Evolutionary conservation across 306 rosid genomes (phyloP), one percentile per base, ranked within the genome.

Genomic region (Coriaria nepalensis): DNA sequence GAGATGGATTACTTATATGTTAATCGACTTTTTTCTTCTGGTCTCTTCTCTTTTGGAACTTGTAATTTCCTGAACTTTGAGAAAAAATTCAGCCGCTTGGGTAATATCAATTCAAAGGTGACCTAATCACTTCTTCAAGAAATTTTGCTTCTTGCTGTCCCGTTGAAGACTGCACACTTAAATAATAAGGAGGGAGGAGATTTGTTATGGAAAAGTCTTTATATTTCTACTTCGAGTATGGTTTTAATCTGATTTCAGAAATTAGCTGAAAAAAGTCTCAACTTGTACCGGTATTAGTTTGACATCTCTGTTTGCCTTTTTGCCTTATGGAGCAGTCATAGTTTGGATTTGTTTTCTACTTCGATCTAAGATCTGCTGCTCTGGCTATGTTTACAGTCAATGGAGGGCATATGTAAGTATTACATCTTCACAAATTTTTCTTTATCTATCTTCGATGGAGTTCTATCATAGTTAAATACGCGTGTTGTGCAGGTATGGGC

Each of bases 101-200:
- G 95, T 29, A 90, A 90, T 59, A 79, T 90, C 72, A 94, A 90
- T 57, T 63, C 87, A 6, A 95, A 85, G 63, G 95, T 90, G 44
- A 84, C 98, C 6, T 95, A 90, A 53, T 94, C 92, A 5, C 98
- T 90, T 63, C 78, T 90, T 68, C 98, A 90, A 85, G 98, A 90
- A 76, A 94, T 90, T 65, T 90, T 52, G 80, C 83, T 4, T 80
- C 87, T 67, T 73, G 92, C 36, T 95, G 98, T 43, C 87, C 78
- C 8, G 88, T 90, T 42, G 97, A 90, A 77, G 80, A 84, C 63
- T 85, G 95, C 67, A 90, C 84, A 57, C 95, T 90, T 60, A 78
- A n/a, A n/a, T n/a, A n/a, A n/a, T 90, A 50, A 81, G 94, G 59
- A 90, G 85, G 70, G 98, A 90, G 66, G 85, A 90, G 84, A 95